Base-by-base conservation (phyloP, 352 stramenopile species). In the Pythium insidiosum region DNA sequence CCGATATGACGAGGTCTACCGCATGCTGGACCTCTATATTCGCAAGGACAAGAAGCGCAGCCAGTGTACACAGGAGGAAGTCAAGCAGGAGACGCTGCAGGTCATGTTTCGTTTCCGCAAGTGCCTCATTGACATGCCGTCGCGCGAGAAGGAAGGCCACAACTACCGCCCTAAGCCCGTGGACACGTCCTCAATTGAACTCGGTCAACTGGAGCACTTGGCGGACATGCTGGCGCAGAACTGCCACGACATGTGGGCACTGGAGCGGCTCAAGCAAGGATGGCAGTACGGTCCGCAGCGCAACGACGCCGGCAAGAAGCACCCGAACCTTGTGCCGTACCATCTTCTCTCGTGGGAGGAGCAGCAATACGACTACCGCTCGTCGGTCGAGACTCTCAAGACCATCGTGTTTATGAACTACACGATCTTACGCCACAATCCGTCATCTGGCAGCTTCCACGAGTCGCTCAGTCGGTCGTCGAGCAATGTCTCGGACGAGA, bases 41-140 rank as follows among this genome's bases (percentile, higher is more conserved):
- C 74, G 81, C 23, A 86, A 88, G 48, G 79, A 94, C 58, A 74
- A 73, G 22, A 73, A 77, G 37, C 82, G 73, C 34, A 67, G 70
- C 7, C 51, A 79, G 31, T 83, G 68, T 20, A 84, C 73, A 2
- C 77, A 90, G 58, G 63, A 59, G 0, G 73, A 91, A 58, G 79
- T 94, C 31, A 70, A 68, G 6, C 63, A 76, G 7, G 81, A 91
- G 56, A 69, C 81, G 11, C 51, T 90, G 22, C 68, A 89, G n/a
- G 75, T 94, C 38, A 92, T 92, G 81, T 92, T 87, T 36, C 79
- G 81, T n/a, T 94, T 94, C 73, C 74, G 77, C 12, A 88, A 85
- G 47, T 90, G 75, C 47, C 58, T 94, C 11, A 94, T 91, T 16
- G 81, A 92, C 41, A 94, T 94, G 81, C 81, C 81, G 28, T 92